Evolutionary conservation across 352 stramenopile species (phyloP).

Genomic region (Globisporangium cylindrosporum): DNA sequence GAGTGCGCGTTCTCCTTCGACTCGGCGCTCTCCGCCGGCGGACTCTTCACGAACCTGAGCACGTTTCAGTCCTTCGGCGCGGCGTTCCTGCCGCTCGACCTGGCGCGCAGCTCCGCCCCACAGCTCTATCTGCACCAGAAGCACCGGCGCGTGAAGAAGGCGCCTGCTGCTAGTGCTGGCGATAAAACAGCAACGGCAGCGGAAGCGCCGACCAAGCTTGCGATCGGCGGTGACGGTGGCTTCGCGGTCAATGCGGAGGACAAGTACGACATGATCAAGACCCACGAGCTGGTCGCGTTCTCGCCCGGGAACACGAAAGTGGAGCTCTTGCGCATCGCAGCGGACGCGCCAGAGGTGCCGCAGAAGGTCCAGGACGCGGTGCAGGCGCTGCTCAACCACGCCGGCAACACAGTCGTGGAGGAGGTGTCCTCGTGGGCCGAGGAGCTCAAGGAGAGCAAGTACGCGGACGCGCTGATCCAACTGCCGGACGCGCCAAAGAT

Average conservation of each 20-base stretch:
- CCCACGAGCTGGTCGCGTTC: constrained; percentile 77
- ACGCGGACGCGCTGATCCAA: constrained; percentile 72
- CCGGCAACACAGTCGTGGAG: constrained; percentile 71
- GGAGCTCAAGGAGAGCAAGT: constrained; percentile 72
- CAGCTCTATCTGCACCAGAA: constrained; percentile 81
- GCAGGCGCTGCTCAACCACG: constrained; percentile 68
- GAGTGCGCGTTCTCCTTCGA: constrained; percentile 98
- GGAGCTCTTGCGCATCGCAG: constrained; percentile 28
- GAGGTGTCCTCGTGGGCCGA: constrained; percentile 83
- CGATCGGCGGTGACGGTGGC: constrained; percentile 94
- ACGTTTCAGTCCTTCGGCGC: constrained; percentile 92
- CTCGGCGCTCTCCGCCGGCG: constrained; percentile 59
- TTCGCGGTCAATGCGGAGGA: constrained; percentile 87
- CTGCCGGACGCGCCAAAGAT: constrained; percentile 57
- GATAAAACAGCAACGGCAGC: constrained; percentile 12
- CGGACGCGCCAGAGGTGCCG: constrained; percentile 42
- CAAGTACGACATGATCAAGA: constrained; percentile 88
- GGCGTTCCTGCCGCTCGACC: constrained; percentile 60
- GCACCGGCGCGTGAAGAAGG: constrained; percentile 33
- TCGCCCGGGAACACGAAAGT: constrained; percentile 26
- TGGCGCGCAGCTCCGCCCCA: constrained; percentile 22
- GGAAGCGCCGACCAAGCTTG: constrained; percentile 87
- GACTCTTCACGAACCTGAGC: constrained; percentile 91
- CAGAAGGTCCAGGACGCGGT: constrained; percentile 49
- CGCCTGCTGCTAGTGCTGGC: background rate